Percentiles rank a stretch among this genome's conserved stretches.
Conservation (phyloP, 345 rosid genomes). For the Dimocarpus longan region DNA sequence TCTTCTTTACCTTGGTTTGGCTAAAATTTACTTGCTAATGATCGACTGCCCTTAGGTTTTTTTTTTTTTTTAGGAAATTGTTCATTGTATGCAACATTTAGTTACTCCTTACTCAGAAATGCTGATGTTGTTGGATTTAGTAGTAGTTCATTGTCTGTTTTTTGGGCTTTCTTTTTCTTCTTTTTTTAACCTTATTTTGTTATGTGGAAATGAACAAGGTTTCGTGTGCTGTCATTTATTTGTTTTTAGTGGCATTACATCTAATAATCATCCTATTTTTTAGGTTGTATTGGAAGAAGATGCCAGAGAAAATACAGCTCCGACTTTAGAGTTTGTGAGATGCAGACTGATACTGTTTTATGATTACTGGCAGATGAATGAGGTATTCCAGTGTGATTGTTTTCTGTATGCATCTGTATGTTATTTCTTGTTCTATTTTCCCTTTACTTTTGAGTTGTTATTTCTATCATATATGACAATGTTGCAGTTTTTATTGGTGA, state of each 20-base stretch:
- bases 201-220: background rate
- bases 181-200: background rate
- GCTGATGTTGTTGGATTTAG: background rate
- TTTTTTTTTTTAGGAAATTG: background rate
- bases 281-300: constrained; percentile 65
- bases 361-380: constrained; percentile 90
- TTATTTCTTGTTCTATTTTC: background rate
- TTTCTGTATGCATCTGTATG: constrained; percentile 3
- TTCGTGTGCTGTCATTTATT: constrained; percentile 7
- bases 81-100: background rate
- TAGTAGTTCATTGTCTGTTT: background rate
- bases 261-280: constrained; percentile 16
- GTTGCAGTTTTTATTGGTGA: constrained; percentile 2
- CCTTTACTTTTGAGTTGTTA: background rate
- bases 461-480: background rate
- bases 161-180: background rate
- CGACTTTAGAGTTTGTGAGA: constrained; percentile 62
- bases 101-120: background rate
- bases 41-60: background rate
- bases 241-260: constrained; percentile 13
- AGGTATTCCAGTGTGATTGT: constrained; percentile 47
- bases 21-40: background rate
- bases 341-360: constrained; percentile 82
- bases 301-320: constrained; percentile 31
- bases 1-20: background rate